phyloP scores from a whole-genome alignment of 306 rosid genomes.

The Castanea crenata region DNA sequence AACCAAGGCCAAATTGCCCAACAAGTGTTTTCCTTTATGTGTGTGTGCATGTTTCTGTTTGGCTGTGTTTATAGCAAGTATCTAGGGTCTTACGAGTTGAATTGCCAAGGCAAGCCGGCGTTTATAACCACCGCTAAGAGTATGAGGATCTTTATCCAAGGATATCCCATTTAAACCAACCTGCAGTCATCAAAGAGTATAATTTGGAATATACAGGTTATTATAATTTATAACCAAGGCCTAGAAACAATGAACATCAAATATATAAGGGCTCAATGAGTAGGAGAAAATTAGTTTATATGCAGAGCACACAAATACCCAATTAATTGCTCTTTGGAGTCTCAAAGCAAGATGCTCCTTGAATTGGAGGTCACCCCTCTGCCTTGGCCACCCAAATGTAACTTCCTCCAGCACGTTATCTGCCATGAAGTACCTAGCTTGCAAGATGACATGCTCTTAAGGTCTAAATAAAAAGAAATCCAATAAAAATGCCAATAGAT shows the following conservation, averaged over 20 bases:
- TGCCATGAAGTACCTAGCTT: conserved; percentile 77
- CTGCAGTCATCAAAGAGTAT: conserved; percentile 30
- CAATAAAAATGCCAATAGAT: neutral
- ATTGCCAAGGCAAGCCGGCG: conserved; percentile 95
- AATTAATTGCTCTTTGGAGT: conserved; percentile 87
- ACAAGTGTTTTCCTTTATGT: conserved; percentile 1
- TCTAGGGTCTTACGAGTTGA: conserved; percentile 64
- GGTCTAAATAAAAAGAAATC: neutral
- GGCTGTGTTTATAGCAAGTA: neutral
- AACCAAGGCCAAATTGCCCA: neutral
- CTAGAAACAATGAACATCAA: conserved; percentile 10
- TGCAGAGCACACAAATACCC: conserved; percentile 52
- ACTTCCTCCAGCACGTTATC: conserved; percentile 92
- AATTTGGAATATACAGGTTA: conserved; percentile 1
- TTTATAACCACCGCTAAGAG: conserved; percentile 98
- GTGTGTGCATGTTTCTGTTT: conserved; percentile 2
- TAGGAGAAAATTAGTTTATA: conserved; percentile 13
- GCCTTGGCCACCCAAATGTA: conserved; percentile 96
- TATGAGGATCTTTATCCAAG: conserved; percentile 85
- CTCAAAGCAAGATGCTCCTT: conserved; percentile 75
- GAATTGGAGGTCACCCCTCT: conserved; percentile 53
- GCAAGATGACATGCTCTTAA: conserved; percentile 5
- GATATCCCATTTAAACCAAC: conserved; percentile 86
- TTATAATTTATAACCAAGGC: neutral
- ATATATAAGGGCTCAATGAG: conserved; percentile 3